phyloP scores from a whole-genome alignment of 139 green algal species.

The Micromonas pusilla region DNA sequence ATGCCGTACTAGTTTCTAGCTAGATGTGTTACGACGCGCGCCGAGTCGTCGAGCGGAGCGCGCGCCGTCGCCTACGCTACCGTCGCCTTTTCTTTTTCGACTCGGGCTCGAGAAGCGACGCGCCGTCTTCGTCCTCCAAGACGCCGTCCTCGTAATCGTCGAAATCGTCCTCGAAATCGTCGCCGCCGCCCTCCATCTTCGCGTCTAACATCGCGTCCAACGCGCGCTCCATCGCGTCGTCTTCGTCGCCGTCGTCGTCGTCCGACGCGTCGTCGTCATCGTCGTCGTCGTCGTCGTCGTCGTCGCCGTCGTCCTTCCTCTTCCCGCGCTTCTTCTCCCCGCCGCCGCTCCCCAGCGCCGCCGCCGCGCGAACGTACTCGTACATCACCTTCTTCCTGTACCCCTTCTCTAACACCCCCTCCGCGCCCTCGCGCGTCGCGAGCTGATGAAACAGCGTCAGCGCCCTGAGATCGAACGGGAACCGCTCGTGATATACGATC shows the following conservation, averaged over 20 bases:
- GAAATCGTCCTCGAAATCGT: constrained; percentile 36
- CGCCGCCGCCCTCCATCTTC: constrained; percentile 7
- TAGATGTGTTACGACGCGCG: no score
- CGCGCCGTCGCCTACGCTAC: background rate
- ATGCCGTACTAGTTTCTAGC: no score
- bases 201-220: constrained; percentile 33
- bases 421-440: constrained; percentile 28
- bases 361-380: background rate
- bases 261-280: background rate
- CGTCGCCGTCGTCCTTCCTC: background rate
- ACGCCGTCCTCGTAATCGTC: constrained; percentile 13
- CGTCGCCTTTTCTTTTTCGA: background rate
- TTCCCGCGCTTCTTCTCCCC: background rate
- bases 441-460: constrained; percentile 43
- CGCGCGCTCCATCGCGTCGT: constrained; percentile 24
- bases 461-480: constrained; percentile 26
- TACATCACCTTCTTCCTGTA: constrained; percentile 39
- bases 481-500: constrained; percentile 57
- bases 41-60: background rate
- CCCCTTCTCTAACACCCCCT: constrained; percentile 30
- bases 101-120: background rate
- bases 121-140: background rate
- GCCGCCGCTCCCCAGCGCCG: background rate
- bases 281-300: constrained; percentile 7
- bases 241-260: constrained; percentile 21